Evolutionary conservation across 2,329 filamentous ascomycete genomes (phyloP), one percentile per base, ranked within the genome.

Genomic region (Parasarocladium wereldwijsianum): DNA sequence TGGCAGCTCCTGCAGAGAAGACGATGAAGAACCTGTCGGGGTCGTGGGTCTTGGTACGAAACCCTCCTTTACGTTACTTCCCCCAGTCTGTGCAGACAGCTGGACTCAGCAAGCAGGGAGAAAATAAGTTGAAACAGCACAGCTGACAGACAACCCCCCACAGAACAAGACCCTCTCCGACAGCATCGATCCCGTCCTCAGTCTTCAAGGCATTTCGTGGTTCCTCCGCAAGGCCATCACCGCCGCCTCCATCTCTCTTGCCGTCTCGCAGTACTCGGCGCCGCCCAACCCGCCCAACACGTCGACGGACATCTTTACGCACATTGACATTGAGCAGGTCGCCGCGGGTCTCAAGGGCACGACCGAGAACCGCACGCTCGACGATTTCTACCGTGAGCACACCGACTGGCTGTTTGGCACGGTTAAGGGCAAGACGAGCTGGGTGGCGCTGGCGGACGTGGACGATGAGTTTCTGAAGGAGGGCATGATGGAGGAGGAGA

Each of bases 391-490:
- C 40, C 74, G 77, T 41, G 66, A 70, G 38, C 81, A 86, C 59
- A 58, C 57, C 15, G 84, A 93, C 60, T 76, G 74, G 62, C 68
- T 93, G 40, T 93, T 92, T 50, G 85, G 85, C 34, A 58, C 55
- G 32, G 66, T 90, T 37, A 58, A 60, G 30, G 81, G 78, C 34
- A 63, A 62, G 36, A 70, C 64, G 24, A 54, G 59, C 26, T 73
- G 64, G 47, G 40, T 69, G 34, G 46, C 43, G 8, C 45, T 54
- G 13, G 58, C 53, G 12, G 61, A 65, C 12, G 50, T 71, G 21
- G 49, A 57, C n/a, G 69, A 76, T 43, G 67, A 60, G 4, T 70
- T 55, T 33, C 58, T 76, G 32, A 61, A 59, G 37, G 51, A 61
- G 28, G 68, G 66, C 17, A 85, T 77, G 66, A 43, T 70, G 11